Conservation (phyloP, 1,284 basidiomycete species). For the Ceratobasidium sp. region DNA sequence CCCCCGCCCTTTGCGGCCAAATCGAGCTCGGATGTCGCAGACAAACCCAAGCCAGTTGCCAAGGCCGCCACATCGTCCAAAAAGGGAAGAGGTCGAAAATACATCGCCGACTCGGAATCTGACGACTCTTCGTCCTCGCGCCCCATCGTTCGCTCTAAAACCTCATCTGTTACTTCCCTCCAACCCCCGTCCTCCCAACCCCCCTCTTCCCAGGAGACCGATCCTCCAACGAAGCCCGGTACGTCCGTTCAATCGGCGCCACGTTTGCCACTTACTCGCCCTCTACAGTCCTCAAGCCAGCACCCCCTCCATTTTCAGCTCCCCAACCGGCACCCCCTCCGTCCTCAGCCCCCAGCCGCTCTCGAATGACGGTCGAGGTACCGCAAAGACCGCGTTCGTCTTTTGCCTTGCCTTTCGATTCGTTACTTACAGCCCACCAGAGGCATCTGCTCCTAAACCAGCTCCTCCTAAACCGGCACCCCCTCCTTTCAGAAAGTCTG, state of each 20-base stretch:
- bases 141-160: not conserved
- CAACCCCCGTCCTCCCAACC: not conserved
- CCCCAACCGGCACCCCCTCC: constrained; percentile 7
- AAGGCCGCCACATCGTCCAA: not conserved
- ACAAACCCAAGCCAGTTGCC: not conserved
- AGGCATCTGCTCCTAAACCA: not conserved
- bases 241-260: not conserved
- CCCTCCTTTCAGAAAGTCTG: constrained; percentile 15
- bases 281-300: not conserved
- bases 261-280: not conserved
- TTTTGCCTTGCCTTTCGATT: not conserved
- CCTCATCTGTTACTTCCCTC: not conserved
- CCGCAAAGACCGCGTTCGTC: not conserved
- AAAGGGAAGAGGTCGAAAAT: not conserved
- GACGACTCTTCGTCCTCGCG: constrained; percentile 6
- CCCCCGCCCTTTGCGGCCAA: constrained; percentile 26
- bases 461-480: constrained; percentile 19
- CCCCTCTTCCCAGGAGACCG: not conserved
- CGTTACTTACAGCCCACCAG: not conserved
- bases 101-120: not conserved
- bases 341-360: not conserved
- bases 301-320: constrained; percentile 2
- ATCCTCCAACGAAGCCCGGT: not conserved
- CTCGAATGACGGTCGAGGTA: not conserved
- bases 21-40: not conserved